Conservation (phyloP, 2,329 filamentous ascomycete genomes). For the Verticillium tricorpus region DNA sequence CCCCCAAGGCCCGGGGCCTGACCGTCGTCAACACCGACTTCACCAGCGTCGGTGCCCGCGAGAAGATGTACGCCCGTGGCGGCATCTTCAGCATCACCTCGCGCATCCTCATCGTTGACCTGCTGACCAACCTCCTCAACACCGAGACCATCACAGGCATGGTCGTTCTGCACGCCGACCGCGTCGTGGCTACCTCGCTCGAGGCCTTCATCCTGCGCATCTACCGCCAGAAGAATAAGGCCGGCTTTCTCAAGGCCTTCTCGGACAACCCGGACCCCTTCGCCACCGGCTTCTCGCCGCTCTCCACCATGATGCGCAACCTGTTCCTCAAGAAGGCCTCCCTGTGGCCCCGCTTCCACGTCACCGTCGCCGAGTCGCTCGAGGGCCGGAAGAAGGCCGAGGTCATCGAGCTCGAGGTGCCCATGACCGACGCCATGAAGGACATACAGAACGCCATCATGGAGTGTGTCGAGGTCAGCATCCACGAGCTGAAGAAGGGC, state of each 20-base stretch:
- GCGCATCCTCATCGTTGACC: conserved; percentile 88
- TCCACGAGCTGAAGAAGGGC: conserved; percentile 86
- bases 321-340: conserved; percentile 85
- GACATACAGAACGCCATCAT: conserved; percentile 92
- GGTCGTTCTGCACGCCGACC: conserved; percentile 83
- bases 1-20: conserved; percentile 76
- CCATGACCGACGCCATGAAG: conserved; percentile 92
- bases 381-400: conserved; percentile 92
- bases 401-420: conserved; percentile 92
- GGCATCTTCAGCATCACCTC: conserved; percentile 96
- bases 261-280: conserved; percentile 92
- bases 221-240: conserved; percentile 91
- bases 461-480: conserved; percentile 93
- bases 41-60: conserved; percentile 78
- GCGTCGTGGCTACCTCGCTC: conserved; percentile 76
- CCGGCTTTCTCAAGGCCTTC: conserved; percentile 91
- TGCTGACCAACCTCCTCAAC: conserved; percentile 77
- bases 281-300: conserved; percentile 78
- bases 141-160: conserved; percentile 83
- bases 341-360: conserved; percentile 89
- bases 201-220: conserved; percentile 95
- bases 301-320: conserved; percentile 88
- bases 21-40: conserved; percentile 92
- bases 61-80: conserved; percentile 86
- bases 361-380: conserved; percentile 81